Evolutionary conservation across 2,329 filamentous ascomycete genomes (phyloP), one percentile per base, ranked within the genome.

Genomic region (Cordyceps cateniannulata): DNA sequence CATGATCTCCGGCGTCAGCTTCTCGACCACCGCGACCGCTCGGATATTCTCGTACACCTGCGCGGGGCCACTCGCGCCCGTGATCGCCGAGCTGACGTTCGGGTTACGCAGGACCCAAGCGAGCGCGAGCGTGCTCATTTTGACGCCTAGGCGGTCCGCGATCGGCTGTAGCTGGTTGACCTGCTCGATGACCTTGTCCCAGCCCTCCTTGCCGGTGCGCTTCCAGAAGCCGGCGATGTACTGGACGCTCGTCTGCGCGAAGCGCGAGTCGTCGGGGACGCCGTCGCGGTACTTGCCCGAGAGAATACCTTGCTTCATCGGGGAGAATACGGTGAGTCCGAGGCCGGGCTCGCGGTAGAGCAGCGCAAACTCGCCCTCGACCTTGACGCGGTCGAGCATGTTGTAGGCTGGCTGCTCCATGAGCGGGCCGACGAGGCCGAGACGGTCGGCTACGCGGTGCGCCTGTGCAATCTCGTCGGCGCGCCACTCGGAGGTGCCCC

Each of bases 331-430:
- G 14, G 86, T 88, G 44, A 88, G 74, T 3, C 86, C 86, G 1
- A 85, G 76, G 7, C 84, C 83, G 60, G 80, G 75, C 62, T 86
- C 79, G 47, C 81, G 76, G 72, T 86, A 88, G 27, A 89, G 75
- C 63, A 82, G 80, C 51, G 77, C 75, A 69, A 80, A 88, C 67
- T 89, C 85, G 55, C 75, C 75, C 74, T 89, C 86, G n/a, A 88
- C 84, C 67, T 82, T 83, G 64, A 83, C 74, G 25, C 85, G 81
- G 49, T 75, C 74, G 16, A 88, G 77, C 73, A 88, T 81, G 74
- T 86, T 88, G 75, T 89, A 88, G 55, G 81, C 76, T 1, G 85
- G 85, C 73, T 89, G 86, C 72, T 89, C 86, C 73, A 87, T 82
- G 35, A 87, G 67, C 3, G 86, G 86, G 8, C 83, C 85, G 63